Evolutionary conservation across 352 stramenopile species (phyloP).

Genomic region (Discostella stelligera): DNA sequence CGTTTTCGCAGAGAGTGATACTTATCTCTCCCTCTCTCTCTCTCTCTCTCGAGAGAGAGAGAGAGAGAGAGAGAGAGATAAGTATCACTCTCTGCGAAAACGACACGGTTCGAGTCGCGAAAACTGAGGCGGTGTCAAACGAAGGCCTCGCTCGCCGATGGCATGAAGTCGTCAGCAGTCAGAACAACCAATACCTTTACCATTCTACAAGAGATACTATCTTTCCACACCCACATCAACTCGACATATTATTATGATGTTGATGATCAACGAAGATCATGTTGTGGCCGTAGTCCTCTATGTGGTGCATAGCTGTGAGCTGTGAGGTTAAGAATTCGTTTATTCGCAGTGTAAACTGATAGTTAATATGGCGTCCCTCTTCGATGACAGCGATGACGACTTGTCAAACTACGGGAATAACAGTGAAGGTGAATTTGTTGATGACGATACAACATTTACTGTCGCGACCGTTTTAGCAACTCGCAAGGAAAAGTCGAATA

Average conservation of each 20-base stretch:
- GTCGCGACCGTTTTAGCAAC: slow-evolving; percentile 22
- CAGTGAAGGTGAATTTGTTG: slow-evolving; percentile 1
- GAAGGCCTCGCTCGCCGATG: background rate
- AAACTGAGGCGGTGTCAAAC: background rate
- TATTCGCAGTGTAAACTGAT: too few relatives aligned
- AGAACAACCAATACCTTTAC: background rate
- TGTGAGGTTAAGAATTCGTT: slow-evolving; percentile 9
- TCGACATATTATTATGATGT: too few relatives aligned
- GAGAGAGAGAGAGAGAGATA: too few relatives aligned
- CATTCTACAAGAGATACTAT: too few relatives aligned
- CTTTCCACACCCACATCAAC: too few relatives aligned
- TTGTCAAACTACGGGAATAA: slow-evolving; percentile 6
- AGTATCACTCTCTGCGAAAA: too few relatives aligned
- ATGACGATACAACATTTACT: slow-evolving; percentile 31
- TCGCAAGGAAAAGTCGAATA: slow-evolving; percentile 5
- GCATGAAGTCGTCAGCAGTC: background rate
- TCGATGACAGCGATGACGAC: slow-evolving; percentile 7
- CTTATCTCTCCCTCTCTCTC: too few relatives aligned
- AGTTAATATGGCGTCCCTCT: slow-evolving; percentile 15
- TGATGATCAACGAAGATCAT: too few relatives aligned
- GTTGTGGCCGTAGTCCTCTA: background rate
- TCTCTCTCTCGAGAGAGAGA: too few relatives aligned
- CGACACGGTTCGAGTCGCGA: too few relatives aligned
- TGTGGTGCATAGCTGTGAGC: slow-evolving; percentile 47
- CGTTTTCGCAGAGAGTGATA: too few relatives aligned